Evolutionary conservation across 345 rosid genomes (phyloP).

Genomic region (Luvunga scandens): DNA sequence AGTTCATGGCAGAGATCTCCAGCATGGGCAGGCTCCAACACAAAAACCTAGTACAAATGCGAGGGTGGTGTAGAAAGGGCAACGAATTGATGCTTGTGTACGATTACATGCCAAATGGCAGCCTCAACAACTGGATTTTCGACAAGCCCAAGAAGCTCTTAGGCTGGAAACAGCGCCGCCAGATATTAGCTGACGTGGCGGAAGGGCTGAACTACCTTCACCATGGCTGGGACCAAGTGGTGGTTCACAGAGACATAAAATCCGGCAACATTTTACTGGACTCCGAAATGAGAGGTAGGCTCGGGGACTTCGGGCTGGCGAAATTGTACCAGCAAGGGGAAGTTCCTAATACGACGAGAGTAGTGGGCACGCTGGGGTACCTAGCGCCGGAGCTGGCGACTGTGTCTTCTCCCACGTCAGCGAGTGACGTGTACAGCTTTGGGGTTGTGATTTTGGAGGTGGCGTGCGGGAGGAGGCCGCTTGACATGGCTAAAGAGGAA

Average conservation of each 20-base stretch:
- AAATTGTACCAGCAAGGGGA: conserved; percentile 75
- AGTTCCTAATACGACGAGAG: conserved; percentile 73
- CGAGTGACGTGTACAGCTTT: conserved; percentile 83
- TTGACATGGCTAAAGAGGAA: conserved; percentile 40
- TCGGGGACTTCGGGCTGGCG: conserved; percentile 88
- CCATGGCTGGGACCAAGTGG: conserved; percentile 90
- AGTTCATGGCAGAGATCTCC: conserved; percentile 95
- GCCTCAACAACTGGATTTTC: conserved; percentile 73
- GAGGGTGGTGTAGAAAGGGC: conserved; percentile 85
- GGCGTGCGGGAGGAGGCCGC: conserved; percentile 70
- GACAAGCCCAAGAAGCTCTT: conserved; percentile 48
- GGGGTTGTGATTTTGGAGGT: conserved; percentile 87
- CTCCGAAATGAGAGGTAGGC: conserved; percentile 72
- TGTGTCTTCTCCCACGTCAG: conserved; percentile 48
- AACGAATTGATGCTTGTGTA: conserved; percentile 77
- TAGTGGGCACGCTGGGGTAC: conserved; percentile 88
- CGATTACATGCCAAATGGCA: conserved; percentile 87
- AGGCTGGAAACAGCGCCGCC: conserved; percentile 57
- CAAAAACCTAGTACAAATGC: conserved; percentile 73
- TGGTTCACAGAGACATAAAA: conserved; percentile 78
- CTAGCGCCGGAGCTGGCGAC: conserved; percentile 79
- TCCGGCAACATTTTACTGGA: conserved; percentile 80
- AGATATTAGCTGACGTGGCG: conserved; percentile 68
- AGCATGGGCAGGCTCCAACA: conserved; percentile 88
- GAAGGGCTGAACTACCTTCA: conserved; percentile 84